phyloP scores from a whole-genome alignment of 495 filamentous ascomycete species.

The Cudoniella acicularis region DNA sequence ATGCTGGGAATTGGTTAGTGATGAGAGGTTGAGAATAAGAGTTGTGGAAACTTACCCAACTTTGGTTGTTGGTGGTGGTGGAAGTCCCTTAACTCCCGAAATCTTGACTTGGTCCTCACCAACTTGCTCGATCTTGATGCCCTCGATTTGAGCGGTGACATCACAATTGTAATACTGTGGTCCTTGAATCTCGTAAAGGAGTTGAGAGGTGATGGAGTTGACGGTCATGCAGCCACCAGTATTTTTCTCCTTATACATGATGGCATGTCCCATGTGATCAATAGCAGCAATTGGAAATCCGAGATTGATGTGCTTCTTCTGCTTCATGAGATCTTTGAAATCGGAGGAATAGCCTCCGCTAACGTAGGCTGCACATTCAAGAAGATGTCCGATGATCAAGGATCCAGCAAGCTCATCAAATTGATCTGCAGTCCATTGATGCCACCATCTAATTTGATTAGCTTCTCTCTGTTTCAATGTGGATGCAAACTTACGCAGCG shows the following conservation, averaged over 20 bases:
- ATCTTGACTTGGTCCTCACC: slow-evolving; percentile 42
- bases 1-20: neutral
- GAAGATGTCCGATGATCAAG: slow-evolving; percentile 51
- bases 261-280: slow-evolving; percentile 39
- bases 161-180: slow-evolving; percentile 55
- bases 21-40: neutral
- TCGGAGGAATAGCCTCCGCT: slow-evolving; percentile 58
- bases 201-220: slow-evolving; percentile 48
- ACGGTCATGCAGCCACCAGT: slow-evolving; percentile 32
- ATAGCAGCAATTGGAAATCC: slow-evolving; percentile 60
- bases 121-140: slow-evolving; percentile 43
- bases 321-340: slow-evolving; percentile 43
- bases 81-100: slow-evolving; percentile 37
- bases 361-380: slow-evolving; percentile 55
- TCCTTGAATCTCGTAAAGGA: slow-evolving; percentile 61
- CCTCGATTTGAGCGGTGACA: slow-evolving; percentile 46
- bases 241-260: slow-evolving; percentile 24
- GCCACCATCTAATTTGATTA: slow-evolving; percentile 29
- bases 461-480: too few relatives aligned
- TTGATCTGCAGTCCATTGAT: slow-evolving; percentile 27
- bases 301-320: slow-evolving; percentile 38
- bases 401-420: slow-evolving; percentile 52
- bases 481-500: slow-evolving; percentile 24
- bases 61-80: slow-evolving; percentile 37
- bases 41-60: neutral